Evolutionary conservation across 176 grass and related monocot genomes (phyloP).

Genomic region (Carex parvula): DNA sequence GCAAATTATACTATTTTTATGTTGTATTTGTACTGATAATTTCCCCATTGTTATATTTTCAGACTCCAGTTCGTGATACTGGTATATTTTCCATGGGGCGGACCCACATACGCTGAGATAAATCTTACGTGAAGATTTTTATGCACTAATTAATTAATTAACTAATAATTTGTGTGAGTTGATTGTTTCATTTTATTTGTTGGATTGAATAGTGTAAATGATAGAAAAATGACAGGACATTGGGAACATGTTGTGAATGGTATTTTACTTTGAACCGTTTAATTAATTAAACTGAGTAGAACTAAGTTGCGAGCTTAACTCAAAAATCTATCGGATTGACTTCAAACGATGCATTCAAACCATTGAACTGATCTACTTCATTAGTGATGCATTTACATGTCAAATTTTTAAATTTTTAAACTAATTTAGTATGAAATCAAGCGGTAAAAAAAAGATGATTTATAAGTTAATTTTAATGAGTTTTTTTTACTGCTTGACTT

Average conservation of each 20-base stretch:
- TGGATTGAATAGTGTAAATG: conserved; percentile 21
- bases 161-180: conserved; percentile 16
- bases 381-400: too few relatives aligned
- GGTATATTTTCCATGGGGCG: conserved; percentile 74
- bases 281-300: neutral
- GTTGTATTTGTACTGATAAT: conserved; percentile 1
- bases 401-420: too few relatives aligned
- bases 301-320: too few relatives aligned
- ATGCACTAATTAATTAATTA: neutral
- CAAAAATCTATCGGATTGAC: too few relatives aligned
- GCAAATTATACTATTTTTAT: neutral
- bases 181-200: conserved; percentile 17
- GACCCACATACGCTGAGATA: conserved; percentile 75
- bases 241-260: neutral
- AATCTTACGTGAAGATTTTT: neutral
- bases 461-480: too few relatives aligned
- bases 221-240: neutral
- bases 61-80: conserved; percentile 81
- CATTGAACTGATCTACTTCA: too few relatives aligned
- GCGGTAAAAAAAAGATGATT: too few relatives aligned
- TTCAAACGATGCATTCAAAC: too few relatives aligned
- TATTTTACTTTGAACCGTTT: neutral
- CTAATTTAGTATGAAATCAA: too few relatives aligned
- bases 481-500: too few relatives aligned
- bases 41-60: conserved; percentile 19